Evolutionary conservation across 1,284 basidiomycete genomes (phyloP), one percentile per base, ranked within the genome.

Genomic region (Melampsora americana): DNA sequence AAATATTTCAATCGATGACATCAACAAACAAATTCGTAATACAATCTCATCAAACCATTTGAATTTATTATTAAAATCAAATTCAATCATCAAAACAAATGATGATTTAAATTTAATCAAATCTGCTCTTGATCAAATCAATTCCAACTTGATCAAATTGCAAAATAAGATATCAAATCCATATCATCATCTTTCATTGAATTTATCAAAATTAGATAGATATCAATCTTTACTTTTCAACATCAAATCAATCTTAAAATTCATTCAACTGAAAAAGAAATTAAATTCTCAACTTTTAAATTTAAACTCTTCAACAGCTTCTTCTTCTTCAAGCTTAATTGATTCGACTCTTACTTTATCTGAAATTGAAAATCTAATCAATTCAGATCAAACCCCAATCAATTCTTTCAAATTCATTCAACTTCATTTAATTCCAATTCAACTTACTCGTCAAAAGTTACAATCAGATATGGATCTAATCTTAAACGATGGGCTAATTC

Each of bases 101-200:
- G 80, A 77, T 69, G 79, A 78, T 39, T 77, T 83, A 62, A 60
- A 78, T n/a, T 79, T 82, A 1, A 83, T 85, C 61, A 81, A 83
- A 6, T 77, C 82, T n/a, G 79, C 82, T 12, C 77, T 83, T 30
- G 71, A 70, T 14, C 79, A 82, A 56, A 80, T 66, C 78, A 0
- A 65, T 70, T 73, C 80, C 5, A 81, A 81, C 14, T 79, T 82
- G 14, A 79, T 81, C 79, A 91, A 93, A 80, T 86, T 97, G 9
- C 90, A 91, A 65, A 84, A 86, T 74, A 95, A 95, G 84, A 91
- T 97, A 72, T 89, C 90, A 69, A 84, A 87, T 0, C 94, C 93
- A 1, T 92, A 94, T 80, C 86, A 88, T 62, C 87, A 88, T 9
- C 86, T 96, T 0, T 86, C 90, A 60, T 83, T 85, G 0, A 87